These are phyloP conservation scores for Sarocladium brachiariae DNA, from an alignment of 2,329 filamentous ascomycete species.

Conservation along the genomic window DNA sequence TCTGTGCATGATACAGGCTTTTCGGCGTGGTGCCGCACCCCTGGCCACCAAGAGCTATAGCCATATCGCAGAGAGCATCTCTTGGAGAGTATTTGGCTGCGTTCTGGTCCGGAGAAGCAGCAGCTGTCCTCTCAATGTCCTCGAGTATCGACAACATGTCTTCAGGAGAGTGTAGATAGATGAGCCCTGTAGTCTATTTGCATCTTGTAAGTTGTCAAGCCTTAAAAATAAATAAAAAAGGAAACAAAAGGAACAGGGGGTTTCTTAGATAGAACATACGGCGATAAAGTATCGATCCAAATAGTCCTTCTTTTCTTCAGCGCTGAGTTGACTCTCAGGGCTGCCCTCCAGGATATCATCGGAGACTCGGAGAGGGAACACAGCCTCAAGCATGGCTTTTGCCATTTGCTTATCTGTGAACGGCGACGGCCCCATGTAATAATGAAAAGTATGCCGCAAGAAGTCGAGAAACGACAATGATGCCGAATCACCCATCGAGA, in stretches of 20 bases:
- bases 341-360: not conserved
- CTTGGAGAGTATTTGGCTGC: not conserved
- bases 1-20: conserved; percentile 24
- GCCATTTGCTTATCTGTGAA: conserved; percentile 6
- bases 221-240: too few species aligned
- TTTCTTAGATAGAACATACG: conserved; percentile 12
- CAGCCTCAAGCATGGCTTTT: conserved; percentile 3
- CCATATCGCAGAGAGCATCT: conserved; percentile 27
- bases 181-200: conserved; percentile 25
- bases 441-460: conserved; percentile 5
- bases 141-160: conserved; percentile 15
- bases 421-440: conserved; percentile 4
- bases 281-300: conserved; percentile 16
- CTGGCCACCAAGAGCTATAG: conserved; percentile 47
- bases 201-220: too few species aligned
- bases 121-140: conserved; percentile 13
- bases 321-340: conserved; percentile 13
- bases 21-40: conserved; percentile 23
- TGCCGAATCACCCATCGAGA: conserved; percentile 4
- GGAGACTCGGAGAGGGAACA: not conserved
- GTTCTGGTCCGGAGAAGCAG: conserved; percentile 10
- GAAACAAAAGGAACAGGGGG: too few species aligned
- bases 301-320: conserved; percentile 13
- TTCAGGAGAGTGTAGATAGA: conserved; percentile 23
- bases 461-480: not conserved